Evolutionary conservation across 2,329 filamentous ascomycete species (phyloP).

Genomic region (Fusarium dimerum): DNA sequence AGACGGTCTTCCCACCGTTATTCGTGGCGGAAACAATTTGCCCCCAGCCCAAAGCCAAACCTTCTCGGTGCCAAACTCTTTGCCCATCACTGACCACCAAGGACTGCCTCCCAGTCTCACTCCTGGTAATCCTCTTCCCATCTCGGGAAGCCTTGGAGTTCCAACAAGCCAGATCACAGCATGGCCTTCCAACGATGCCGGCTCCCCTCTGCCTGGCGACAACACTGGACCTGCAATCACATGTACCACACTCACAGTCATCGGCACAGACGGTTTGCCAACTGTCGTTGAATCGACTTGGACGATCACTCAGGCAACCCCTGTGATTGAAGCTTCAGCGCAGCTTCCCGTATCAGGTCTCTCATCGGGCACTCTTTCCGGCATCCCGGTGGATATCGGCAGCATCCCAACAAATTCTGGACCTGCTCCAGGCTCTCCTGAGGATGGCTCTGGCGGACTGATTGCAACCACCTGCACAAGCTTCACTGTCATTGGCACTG

Average conservation of each 20-base stretch:
- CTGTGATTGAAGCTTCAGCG: slow-evolving; percentile 12
- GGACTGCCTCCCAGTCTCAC: slow-evolving; percentile 14
- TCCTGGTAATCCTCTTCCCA: slow-evolving; percentile 15
- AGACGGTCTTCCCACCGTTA: slow-evolving; percentile 31
- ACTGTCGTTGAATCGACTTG: slow-evolving; percentile 38
- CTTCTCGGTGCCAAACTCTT: slow-evolving; percentile 5
- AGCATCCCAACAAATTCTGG: slow-evolving; percentile 13
- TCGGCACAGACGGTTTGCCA: slow-evolving; percentile 35
- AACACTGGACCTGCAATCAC: slow-evolving; percentile 15
- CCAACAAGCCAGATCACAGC: slow-evolving; percentile 7
- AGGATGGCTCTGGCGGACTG: slow-evolving; percentile 12
- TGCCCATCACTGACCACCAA: slow-evolving; percentile 12
- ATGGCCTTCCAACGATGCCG: slow-evolving; percentile 10
- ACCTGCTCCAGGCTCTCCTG: slow-evolving; percentile 12
- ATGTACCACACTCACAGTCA: slow-evolving; percentile 31
- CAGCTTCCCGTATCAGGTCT: slow-evolving; percentile 12
- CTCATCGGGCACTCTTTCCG: slow-evolving; percentile 15
- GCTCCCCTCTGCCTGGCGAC: slow-evolving; percentile 6
- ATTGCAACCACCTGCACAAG: slow-evolving; percentile 19
- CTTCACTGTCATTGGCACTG: slow-evolving; percentile 22
- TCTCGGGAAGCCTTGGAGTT: slow-evolving; percentile 8
- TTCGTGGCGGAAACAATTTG: slow-evolving; percentile 13
- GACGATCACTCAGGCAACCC: slow-evolving; percentile 25
- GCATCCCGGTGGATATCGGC: slow-evolving; percentile 15
- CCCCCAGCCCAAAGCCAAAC: slow-evolving; percentile 14